Percentiles rank a stretch among this genome's conserved stretches.
phyloP scores from a whole-genome alignment of 768 basidiomycete species.

The Lentinula lateritia region DNA sequence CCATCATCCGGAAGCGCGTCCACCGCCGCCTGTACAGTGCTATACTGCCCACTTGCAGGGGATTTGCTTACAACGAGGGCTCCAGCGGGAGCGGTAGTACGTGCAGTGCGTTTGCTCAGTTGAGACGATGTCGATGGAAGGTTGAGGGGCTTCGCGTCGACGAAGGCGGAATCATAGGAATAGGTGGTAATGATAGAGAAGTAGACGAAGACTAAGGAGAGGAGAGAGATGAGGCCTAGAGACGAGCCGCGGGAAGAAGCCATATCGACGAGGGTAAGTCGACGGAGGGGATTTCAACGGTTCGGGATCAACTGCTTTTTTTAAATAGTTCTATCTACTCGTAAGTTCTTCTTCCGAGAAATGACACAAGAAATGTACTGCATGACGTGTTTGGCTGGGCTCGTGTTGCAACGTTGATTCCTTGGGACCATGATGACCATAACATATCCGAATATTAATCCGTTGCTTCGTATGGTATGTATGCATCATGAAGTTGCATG shows the following conservation, averaged over 20 bases:
- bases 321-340: neutral
- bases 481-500: too few species aligned
- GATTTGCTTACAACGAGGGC: constrained; percentile 13
- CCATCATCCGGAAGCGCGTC: constrained; percentile 16
- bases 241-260: too few species aligned
- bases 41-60: constrained; percentile 14
- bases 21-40: constrained; percentile 16
- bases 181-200: neutral
- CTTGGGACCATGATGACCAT: too few species aligned
- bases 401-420: too few species aligned
- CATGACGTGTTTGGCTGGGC: too few species aligned
- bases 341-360: neutral
- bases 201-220: neutral
- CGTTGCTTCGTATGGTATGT: too few species aligned
- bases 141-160: neutral
- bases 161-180: neutral
- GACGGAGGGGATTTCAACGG: neutral
- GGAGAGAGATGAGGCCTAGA: too few species aligned
- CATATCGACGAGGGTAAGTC: neutral
- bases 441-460: too few species aligned
- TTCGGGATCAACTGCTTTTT: neutral
- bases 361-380: neutral
- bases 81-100: constrained; percentile 16
- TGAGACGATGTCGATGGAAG: neutral
- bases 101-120: constrained; percentile 11